phyloP scores from a whole-genome alignment of 1,284 basidiomycete genomes.

The Neonothopanus nambi region DNA sequence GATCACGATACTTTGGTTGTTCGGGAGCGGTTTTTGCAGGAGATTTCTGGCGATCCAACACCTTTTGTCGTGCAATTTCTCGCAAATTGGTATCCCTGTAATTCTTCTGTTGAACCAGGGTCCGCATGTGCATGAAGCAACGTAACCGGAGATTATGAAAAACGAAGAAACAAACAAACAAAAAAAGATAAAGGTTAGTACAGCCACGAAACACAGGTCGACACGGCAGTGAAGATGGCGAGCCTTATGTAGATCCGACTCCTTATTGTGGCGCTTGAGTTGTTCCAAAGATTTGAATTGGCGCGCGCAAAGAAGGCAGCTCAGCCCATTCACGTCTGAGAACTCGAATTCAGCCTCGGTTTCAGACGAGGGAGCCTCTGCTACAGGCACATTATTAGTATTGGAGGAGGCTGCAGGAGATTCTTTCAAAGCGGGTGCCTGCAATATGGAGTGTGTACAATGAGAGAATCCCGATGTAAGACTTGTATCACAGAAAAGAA shows the following conservation, averaged over 20 bases:
- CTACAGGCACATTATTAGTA: slow-evolving; percentile 17
- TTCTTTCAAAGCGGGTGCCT: slow-evolving; percentile 27
- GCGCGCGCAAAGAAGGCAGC: slow-evolving; percentile 87
- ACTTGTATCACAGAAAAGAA: slow-evolving; percentile 23
- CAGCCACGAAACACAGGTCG: slow-evolving; percentile 16
- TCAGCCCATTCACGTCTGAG: slow-evolving; percentile 67
- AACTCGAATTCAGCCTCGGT: slow-evolving; percentile 65
- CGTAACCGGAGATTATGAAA: slow-evolving; percentile 11
- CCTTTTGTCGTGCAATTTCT: slow-evolving; percentile 75
- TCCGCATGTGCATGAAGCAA: background rate
- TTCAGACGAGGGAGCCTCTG: slow-evolving; percentile 41
- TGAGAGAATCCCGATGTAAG: slow-evolving; percentile 1
- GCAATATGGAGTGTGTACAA: slow-evolving; percentile 24
- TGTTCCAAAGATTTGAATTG: slow-evolving; percentile 89
- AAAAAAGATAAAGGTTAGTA: slow-evolving; percentile 30
- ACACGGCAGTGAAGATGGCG: slow-evolving; percentile 35
- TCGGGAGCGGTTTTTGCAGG: slow-evolving; percentile 27
- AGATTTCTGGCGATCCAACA: slow-evolving; percentile 43
- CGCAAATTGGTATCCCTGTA: slow-evolving; percentile 68
- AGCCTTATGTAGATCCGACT: slow-evolving; percentile 93
- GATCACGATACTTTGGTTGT: slow-evolving; percentile 84
- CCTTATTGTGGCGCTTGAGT: slow-evolving; percentile 83
- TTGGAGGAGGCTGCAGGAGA: slow-evolving; percentile 24
- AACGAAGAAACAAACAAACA: slow-evolving; percentile 23
- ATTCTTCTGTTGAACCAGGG: slow-evolving; percentile 65